phyloP scores from a whole-genome alignment of 441 rosid species.

The Pelargonium australe region DNA sequence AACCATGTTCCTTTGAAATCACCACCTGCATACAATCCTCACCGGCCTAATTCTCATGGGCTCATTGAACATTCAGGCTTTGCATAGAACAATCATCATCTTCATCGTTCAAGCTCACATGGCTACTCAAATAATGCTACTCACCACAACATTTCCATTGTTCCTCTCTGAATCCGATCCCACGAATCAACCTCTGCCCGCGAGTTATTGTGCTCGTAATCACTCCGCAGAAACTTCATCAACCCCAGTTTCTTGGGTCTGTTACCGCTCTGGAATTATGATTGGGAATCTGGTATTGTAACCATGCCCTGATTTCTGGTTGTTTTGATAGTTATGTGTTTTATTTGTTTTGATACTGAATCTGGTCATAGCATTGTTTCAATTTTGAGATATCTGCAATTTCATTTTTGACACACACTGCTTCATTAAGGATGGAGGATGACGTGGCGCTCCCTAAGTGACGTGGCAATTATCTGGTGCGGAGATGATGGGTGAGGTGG shows the following conservation, averaged over 20 bases:
- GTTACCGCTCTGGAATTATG: conserved; percentile 18
- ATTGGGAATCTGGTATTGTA: too few relatives aligned
- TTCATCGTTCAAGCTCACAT: conserved; percentile 34
- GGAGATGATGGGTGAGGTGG: too few relatives aligned
- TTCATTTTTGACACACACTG: too few relatives aligned
- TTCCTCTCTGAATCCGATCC: conserved; percentile 16
- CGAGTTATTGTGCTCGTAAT: conserved; percentile 27
- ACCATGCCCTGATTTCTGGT: too few relatives aligned
- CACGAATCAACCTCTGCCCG: conserved; percentile 17
- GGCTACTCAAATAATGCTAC: conserved; percentile 32
- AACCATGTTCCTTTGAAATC: conserved; percentile 50
- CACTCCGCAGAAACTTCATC: conserved; percentile 25
- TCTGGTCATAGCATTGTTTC: too few relatives aligned
- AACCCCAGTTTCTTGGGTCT: conserved; percentile 25
- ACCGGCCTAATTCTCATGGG: conserved; percentile 66
- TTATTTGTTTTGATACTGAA: too few relatives aligned
- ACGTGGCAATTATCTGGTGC: too few relatives aligned
- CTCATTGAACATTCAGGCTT: conserved; percentile 52
- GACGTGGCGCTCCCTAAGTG: too few relatives aligned
- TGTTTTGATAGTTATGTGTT: too few relatives aligned
- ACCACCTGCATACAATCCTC: conserved; percentile 68
- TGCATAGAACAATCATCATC: conserved; percentile 33
- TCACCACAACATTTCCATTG: conserved; percentile 25
- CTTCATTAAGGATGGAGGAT: too few relatives aligned
- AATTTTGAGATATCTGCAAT: too few relatives aligned